Conservation (phyloP, 2,329 filamentous ascomycete species). For the Fusarium nurragi region DNA sequence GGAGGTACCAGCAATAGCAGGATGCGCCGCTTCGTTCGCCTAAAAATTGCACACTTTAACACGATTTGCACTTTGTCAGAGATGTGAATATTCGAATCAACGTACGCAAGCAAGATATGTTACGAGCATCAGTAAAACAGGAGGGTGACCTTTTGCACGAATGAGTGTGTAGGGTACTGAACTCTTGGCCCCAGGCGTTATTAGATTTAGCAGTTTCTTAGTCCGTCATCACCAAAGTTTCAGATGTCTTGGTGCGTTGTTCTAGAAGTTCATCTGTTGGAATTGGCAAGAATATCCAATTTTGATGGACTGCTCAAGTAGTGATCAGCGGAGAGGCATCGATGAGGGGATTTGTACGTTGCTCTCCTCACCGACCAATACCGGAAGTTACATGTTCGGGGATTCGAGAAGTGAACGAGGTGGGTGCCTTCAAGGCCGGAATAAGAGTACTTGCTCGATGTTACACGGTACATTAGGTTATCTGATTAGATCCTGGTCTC, state of each 20-base stretch:
- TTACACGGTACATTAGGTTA: constrained; percentile 17
- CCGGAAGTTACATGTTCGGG: neutral
- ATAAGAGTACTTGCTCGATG: constrained; percentile 1
- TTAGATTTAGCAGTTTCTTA: too few relatives aligned
- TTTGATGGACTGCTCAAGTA: neutral
- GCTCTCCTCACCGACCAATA: neutral
- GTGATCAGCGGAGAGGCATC: neutral
- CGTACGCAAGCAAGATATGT: too few relatives aligned
- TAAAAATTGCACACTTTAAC: neutral
- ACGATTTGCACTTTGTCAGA: neutral
- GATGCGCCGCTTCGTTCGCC: neutral
- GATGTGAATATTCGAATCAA: too few relatives aligned
- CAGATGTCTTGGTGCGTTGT: neutral
- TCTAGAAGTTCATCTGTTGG: neutral
- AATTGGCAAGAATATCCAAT: neutral
- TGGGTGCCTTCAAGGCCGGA: neutral
- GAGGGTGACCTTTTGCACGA: neutral
- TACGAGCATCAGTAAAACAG: neutral
- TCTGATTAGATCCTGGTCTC: constrained; percentile 26
- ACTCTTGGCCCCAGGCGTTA: neutral
- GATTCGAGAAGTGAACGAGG: neutral
- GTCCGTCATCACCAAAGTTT: neutral
- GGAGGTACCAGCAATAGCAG: neutral
- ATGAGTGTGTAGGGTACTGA: neutral
- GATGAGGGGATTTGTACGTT: neutral